Conservation (phyloP, 177 flowering plant species). For the Telopea speciosissima region DNA sequence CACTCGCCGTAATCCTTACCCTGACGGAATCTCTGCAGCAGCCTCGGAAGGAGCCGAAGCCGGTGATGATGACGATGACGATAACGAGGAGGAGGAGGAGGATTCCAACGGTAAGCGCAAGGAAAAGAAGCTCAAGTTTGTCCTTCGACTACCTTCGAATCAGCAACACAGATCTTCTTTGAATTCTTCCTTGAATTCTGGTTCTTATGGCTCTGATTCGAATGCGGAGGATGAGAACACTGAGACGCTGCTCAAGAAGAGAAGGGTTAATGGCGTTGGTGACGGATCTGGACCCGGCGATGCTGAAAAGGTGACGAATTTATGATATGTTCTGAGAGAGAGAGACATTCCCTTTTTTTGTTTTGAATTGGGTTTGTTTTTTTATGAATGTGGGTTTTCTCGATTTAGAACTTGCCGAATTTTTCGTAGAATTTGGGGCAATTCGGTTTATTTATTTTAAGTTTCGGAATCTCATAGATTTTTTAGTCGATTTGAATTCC, state of each 20-base stretch:
- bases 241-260: conserved; percentile 29
- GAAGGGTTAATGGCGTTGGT: conserved; percentile 42
- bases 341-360: neutral
- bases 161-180: conserved; percentile 13
- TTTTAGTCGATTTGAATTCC: conserved; percentile 3
- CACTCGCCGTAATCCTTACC: conserved; percentile 49
- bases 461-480: neutral
- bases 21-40: conserved; percentile 5
- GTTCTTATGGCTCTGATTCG: conserved; percentile 27
- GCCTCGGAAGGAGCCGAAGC: neutral
- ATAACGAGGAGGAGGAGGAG: conserved; percentile 26
- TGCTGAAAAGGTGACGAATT: conserved; percentile 24
- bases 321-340: conserved; percentile 3
- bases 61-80: conserved; percentile 9
- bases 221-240: conserved; percentile 28
- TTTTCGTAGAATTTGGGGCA: conserved; percentile 3
- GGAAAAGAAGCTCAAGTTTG: conserved; percentile 49
- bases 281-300: conserved; percentile 33
- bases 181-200: conserved; percentile 22
- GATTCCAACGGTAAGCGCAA: conserved; percentile 23
- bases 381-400: neutral
- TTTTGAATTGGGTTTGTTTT: neutral
- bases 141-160: conserved; percentile 31
- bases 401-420: neutral
- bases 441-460: neutral